Base-by-base conservation (phyloP, 2,329 filamentous ascomycete genomes). In the Penicillium occitanis region DNA sequence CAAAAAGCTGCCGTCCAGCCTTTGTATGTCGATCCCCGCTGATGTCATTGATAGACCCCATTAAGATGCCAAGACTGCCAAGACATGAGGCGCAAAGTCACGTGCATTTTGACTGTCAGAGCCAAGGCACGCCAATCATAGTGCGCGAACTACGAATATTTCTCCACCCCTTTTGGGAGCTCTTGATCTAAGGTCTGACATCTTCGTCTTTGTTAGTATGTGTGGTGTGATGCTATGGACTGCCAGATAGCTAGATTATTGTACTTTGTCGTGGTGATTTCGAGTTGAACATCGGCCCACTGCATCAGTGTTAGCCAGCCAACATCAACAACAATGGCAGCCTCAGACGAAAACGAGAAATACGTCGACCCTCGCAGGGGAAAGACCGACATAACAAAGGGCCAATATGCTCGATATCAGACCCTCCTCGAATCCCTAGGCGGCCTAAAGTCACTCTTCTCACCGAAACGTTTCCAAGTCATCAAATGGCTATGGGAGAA, bases 401-500 rank as follows among this genome's bases (percentile, higher is more conserved):
- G 48, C 10, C 63, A 65, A 48, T 65, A 44, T 37, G 28, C 19
- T n/a, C 63, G 63, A n/a, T 61, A 61, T 4, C 30, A 35, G 10
- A n/a, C 3, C 17, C 55, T 65, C 1, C 11, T 33, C 11, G 42
- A 17, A 48, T 65, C 33, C 5, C 44, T 57, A 22, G 22, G 14
- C 1, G 25, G 25, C 1, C 35, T 51, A 3, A 60, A 44, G 5
- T 61, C 19, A 14, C 19, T 37, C 33, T 61, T 61, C 35, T 53
- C 63, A 42, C n/a, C 59, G 13, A 40, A 30, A 35, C 55, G 63
- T 13, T 28, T n/a, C 3, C 63, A 37, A 10, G 35, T 61, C 11
- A 25, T 65, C 14, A 19, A 5, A 2, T 65, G 63, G 63, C 35
- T 65, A 61, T 65, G 42, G 55, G 25, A 62, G n/a, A 40, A 57